These are phyloP conservation scores for Cercospora berteroae DNA, from an alignment of 2,329 filamentous ascomycete genomes.

Conservation along the genomic window DNA sequence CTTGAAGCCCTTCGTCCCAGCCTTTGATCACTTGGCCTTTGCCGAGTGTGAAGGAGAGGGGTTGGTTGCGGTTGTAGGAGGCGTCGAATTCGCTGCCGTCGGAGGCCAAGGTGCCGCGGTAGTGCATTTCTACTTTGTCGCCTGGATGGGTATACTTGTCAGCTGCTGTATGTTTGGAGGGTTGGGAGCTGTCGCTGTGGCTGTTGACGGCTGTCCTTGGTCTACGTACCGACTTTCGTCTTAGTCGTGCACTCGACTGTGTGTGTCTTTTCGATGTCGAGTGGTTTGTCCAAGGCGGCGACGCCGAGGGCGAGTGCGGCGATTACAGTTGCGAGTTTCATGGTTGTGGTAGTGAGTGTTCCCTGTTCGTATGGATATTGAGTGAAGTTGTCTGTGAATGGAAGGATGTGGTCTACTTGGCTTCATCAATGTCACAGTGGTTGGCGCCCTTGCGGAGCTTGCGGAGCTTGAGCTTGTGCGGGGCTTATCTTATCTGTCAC, in stretches of 20 bases:
- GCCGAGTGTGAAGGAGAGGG: conserved; percentile 78
- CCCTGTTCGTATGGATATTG: background rate
- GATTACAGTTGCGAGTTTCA: conserved; percentile 46
- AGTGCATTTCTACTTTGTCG: conserved; percentile 83
- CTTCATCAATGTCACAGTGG: background rate
- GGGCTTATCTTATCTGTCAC: background rate
- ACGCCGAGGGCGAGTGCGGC: conserved; percentile 51
- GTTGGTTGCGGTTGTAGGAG: conserved; percentile 68
- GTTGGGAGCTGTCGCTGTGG: too few relatives aligned
- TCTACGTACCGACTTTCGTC: conserved; percentile 48
- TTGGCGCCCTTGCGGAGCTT: background rate
- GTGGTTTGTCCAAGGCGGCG: conserved; percentile 49
- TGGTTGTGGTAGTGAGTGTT: conserved; percentile 26
- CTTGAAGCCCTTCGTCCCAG: conserved; percentile 87
- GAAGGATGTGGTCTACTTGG: background rate
- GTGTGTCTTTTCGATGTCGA: conserved; percentile 75
- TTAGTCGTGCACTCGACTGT: conserved; percentile 66
- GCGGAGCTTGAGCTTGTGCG: background rate
- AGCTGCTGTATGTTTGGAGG: too few relatives aligned
- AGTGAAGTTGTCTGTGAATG: background rate
- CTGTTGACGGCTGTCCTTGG: too few relatives aligned
- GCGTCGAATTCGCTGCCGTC: conserved; percentile 57
- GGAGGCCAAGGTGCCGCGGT: conserved; percentile 73
- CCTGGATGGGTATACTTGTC: too few relatives aligned
- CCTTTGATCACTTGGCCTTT: conserved; percentile 89